Evolutionary conservation across 2,329 filamentous ascomycete genomes (phyloP).

Genomic region (Penicillium expansum): DNA sequence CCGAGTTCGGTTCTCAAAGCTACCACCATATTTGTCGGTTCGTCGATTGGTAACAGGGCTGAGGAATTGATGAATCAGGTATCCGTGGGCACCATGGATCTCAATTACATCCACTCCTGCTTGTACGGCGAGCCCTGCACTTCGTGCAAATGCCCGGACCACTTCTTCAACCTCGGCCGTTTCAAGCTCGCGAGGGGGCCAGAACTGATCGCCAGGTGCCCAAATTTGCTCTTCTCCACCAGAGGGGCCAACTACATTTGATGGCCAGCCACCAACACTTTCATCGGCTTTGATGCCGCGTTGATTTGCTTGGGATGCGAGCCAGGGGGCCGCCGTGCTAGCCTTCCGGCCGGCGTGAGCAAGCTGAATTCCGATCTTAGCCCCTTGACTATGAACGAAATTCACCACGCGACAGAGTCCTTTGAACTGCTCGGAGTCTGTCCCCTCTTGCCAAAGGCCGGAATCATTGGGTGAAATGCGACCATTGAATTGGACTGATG

Average conservation of each 20-base stretch:
- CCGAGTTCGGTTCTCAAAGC: slow-evolving; percentile 61
- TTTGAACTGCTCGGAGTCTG: slow-evolving; percentile 60
- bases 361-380: slow-evolving; percentile 75
- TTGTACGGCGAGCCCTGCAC: slow-evolving; percentile 58
- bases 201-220: slow-evolving; percentile 59
- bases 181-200: slow-evolving; percentile 65
- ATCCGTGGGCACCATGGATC: slow-evolving; percentile 75
- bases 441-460: slow-evolving; percentile 72
- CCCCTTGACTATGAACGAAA: slow-evolving; percentile 73
- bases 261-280: slow-evolving; percentile 53
- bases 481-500: slow-evolving; percentile 69
- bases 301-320: slow-evolving; percentile 23
- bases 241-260: slow-evolving; percentile 45
- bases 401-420: slow-evolving; percentile 66
- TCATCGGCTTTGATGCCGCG: slow-evolving; percentile 42
- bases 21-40: slow-evolving; percentile 54
- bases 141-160: slow-evolving; percentile 59
- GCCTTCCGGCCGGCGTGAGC: slow-evolving; percentile 71
- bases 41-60: slow-evolving; percentile 67
- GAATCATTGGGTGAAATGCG: slow-evolving; percentile 66
- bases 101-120: slow-evolving; percentile 76
- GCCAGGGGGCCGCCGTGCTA: slow-evolving; percentile 53
- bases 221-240: slow-evolving; percentile 54
- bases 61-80: slow-evolving; percentile 68
- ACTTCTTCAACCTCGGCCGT: slow-evolving; percentile 63